Percentiles rank a stretch among this genome's conserved stretches.
Evolutionary conservation across 2,329 filamentous ascomycete genomes (phyloP).

Genomic region (Cordyceps cateniannulata): DNA sequence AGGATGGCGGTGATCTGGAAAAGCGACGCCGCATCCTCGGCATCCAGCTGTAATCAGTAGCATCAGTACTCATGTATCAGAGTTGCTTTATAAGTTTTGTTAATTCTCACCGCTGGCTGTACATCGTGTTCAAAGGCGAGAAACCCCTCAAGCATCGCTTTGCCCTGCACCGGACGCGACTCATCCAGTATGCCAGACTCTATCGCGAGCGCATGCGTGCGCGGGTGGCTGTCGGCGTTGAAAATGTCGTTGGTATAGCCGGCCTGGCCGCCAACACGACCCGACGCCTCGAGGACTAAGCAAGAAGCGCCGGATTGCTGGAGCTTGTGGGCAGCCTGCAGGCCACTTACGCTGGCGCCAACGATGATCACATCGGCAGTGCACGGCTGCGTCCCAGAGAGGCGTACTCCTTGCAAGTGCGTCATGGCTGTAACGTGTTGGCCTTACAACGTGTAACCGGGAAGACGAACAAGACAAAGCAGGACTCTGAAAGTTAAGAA

Average conservation of each 20-base stretch:
- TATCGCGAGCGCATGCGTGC: slow-evolving; percentile 1
- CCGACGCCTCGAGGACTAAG: slow-evolving; percentile 18
- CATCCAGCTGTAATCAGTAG: not conserved
- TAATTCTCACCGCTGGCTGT: not conserved
- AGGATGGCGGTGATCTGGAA: not conserved
- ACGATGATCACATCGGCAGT: slow-evolving; percentile 21
- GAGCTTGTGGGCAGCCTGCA: slow-evolving; percentile 19
- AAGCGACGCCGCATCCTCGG: not conserved
- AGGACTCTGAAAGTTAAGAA: not conserved
- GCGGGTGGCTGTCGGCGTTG: not conserved
- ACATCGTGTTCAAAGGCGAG: not conserved
- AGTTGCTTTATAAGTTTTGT: not conserved
- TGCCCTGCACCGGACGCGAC: not conserved
- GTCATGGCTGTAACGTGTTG: not conserved
- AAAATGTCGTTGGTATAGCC: not conserved
- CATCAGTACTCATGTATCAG: not conserved
- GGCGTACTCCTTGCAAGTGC: not conserved
- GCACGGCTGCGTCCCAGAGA: not conserved
- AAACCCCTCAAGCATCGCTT: not conserved
- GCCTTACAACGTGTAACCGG: not conserved
- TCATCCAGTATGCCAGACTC: not conserved
- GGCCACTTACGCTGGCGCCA: slow-evolving; percentile 20
- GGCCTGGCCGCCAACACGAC: not conserved
- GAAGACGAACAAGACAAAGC: not conserved
- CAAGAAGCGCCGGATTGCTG: slow-evolving; percentile 20